phyloP scores from a whole-genome alignment of 116 monocot genomes.

The Thalassia testudinum region DNA sequence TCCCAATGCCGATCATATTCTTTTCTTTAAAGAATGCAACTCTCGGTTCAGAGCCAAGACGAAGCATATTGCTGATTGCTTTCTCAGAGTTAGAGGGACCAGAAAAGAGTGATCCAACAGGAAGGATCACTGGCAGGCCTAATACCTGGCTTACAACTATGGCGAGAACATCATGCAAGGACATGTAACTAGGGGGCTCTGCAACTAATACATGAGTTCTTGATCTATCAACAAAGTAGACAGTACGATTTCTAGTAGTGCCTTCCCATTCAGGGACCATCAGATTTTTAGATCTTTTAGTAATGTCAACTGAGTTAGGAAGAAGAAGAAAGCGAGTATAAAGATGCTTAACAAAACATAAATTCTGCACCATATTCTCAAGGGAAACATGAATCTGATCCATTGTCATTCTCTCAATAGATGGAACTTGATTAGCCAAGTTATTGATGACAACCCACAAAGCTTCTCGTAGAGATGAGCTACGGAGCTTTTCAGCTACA shows the following conservation, averaged over 20 bases:
- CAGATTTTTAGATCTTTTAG: conserved; percentile 18
- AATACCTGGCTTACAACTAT: conserved; percentile 61
- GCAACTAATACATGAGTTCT: conserved; percentile 48
- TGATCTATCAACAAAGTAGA: conserved; percentile 51
- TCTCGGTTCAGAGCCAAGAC: conserved; percentile 44
- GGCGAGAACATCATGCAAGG: conserved; percentile 67
- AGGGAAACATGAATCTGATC: conserved; percentile 32
- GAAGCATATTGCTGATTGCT: conserved; percentile 39
- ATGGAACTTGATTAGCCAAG: conserved; percentile 37
- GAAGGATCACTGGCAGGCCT: conserved; percentile 35
- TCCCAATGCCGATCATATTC: conserved; percentile 34
- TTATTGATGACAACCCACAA: conserved; percentile 30
- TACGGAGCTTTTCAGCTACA: conserved; percentile 67
- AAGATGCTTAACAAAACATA: conserved; percentile 63
- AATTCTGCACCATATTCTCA: conserved; percentile 28
- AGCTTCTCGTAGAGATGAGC: conserved; percentile 55
- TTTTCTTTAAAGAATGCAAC: conserved; percentile 13
- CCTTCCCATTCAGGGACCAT: conserved; percentile 69
- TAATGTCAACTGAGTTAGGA: conserved; percentile 56
- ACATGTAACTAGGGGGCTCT: conserved; percentile 71
- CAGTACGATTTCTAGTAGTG: conserved; percentile 32
- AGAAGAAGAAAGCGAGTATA: conserved; percentile 74
- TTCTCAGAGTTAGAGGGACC: conserved; percentile 61
- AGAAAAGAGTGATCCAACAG: conserved; percentile 60
- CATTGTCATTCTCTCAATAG: conserved; percentile 27